Evolutionary conservation across 176 grass and related monocot genomes (phyloP), one percentile per base, ranked within the genome.

Genomic region (Carex littledalei): DNA sequence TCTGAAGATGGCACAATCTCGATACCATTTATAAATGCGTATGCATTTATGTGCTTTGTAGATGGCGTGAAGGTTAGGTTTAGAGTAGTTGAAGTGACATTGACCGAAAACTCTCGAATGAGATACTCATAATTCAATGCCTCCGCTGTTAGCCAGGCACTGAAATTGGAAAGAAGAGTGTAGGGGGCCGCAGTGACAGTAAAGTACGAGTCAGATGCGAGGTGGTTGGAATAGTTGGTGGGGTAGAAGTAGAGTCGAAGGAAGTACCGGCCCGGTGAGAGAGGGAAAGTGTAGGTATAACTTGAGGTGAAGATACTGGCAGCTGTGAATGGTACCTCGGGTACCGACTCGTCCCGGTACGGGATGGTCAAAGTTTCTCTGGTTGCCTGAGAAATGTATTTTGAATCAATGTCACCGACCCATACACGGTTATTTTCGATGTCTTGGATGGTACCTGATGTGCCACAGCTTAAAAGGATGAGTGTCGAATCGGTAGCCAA

Each of bases 181-280:
- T 84, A 65, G n/a, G 63, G 12, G 2, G 4, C 18, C 0, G 87
- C 59, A 4, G 86, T 49, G 81, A 92, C 92, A 69, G 75, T 24
- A 52, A 97, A 97, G 84, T 49, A 88, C 6, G 78, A 86, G 77
- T 91, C 31, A 2, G 84, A 2, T 20, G 65, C 15, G 10, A 75
- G 15, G 15, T 78, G 69, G 41, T 3, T 82, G 15, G 65, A 86
- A 53, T 97, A 90, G 60, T 6, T 43, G 9, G 0, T 8, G 5
- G 92, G 84, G 54, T 92, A 97, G 54, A 97, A 97, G 84, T 97
- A 88, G 65, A 97, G 94, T 58, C 92, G 92, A 9, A 97, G 0
- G 16, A 92, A 97, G 59, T 94, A 50, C 3, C 89, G 83, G 17
- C 94, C 92, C 1, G 81, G 41, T 8, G 1, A 79, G 15, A 97